Evolutionary conservation across 176 grass and related monocot species (phyloP).

Genomic region (Cenchrus americanus): DNA sequence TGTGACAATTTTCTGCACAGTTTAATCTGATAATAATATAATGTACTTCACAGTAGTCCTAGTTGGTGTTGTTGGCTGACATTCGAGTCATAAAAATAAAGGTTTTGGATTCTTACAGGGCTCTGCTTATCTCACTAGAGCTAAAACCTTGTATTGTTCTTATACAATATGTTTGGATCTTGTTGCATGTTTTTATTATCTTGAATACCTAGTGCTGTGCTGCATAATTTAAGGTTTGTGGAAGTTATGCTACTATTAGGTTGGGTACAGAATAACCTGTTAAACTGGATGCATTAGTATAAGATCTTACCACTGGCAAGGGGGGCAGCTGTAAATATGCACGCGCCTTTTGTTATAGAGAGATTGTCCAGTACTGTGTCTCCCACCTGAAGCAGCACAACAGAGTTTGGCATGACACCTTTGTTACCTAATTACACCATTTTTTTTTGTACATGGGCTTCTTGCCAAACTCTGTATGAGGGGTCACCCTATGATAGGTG

Average conservation of each 20-base stretch:
- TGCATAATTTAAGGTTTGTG: neutral
- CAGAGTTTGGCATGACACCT: neutral
- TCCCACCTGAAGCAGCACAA: neutral
- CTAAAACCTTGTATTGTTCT: constrained; percentile 21
- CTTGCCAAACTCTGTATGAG: neutral
- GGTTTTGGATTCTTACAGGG: neutral
- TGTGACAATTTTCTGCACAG: constrained; percentile 18
- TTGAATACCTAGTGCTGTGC: neutral
- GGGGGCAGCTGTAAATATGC: neutral
- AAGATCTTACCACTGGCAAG: neutral
- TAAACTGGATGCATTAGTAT: constrained; percentile 8
- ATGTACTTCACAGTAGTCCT: neutral
- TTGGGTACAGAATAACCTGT: constrained; percentile 11
- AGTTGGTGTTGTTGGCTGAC: neutral
- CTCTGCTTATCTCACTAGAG: neutral
- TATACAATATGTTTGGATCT: neutral
- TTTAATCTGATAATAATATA: neutral
- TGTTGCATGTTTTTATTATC: neutral
- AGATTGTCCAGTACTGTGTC: neutral
- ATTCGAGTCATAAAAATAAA: constrained; percentile 8
- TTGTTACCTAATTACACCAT: neutral
- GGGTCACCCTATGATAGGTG: neutral
- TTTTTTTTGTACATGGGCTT: neutral
- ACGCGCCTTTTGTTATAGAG: neutral
- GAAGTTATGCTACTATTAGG: constrained; percentile 19